phyloP scores from a whole-genome alignment of 495 filamentous ascomycete genomes.

The Penicillium samsonianum region DNA sequence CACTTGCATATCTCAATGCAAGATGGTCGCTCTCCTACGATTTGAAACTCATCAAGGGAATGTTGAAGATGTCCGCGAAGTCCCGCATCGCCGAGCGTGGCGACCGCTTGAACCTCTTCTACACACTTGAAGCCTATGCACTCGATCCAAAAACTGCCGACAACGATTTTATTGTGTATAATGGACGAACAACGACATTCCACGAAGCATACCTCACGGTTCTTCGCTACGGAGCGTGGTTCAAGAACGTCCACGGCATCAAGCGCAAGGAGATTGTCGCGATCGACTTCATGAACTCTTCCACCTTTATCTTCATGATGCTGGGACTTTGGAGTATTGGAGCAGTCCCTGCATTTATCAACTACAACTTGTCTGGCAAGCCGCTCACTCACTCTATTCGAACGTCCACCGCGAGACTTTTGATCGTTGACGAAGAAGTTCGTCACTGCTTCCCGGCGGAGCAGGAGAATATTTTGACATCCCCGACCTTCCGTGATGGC shows the following conservation, averaged over 20 bases:
- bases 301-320: constrained; percentile 79
- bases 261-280: constrained; percentile 81
- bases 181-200: constrained; percentile 77
- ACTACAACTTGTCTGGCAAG: constrained; percentile 81
- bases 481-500: constrained; percentile 46
- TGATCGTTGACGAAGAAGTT: constrained; percentile 76
- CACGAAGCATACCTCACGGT: constrained; percentile 73
- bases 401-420: constrained; percentile 64
- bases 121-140: constrained; percentile 72
- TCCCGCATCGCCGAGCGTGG: constrained; percentile 47
- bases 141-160: constrained; percentile 55
- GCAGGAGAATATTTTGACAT: constrained; percentile 45
- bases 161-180: constrained; percentile 68
- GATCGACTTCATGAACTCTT: constrained; percentile 84
- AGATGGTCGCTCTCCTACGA: constrained; percentile 70
- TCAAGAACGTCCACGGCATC: constrained; percentile 69
- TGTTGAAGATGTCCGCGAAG: constrained; percentile 45
- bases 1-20: constrained; percentile 81
- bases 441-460: constrained; percentile 50
- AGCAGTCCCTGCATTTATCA: constrained; percentile 88
- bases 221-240: constrained; percentile 79
- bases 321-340: constrained; percentile 88
- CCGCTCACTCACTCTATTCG: constrained; percentile 78
- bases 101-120: constrained; percentile 75
- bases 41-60: constrained; percentile 50